Percentiles rank a stretch among this genome's conserved stretches.
Conservation (phyloP, 768 basidiomycete genomes). For the Mycena galericulata region DNA sequence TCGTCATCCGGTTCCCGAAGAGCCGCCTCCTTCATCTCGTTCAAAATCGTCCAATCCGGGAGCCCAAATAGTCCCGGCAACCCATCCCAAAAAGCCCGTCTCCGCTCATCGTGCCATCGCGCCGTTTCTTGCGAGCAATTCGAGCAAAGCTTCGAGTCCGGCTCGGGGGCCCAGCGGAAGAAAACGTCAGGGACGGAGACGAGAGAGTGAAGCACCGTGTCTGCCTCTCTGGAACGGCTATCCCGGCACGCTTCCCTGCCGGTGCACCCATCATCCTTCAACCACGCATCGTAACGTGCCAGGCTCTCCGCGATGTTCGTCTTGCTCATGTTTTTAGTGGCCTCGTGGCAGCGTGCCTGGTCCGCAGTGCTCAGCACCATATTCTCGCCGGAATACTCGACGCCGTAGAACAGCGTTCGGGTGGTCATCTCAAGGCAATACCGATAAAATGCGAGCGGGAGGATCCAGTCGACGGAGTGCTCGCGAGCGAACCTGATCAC, state of each 20-base stretch:
- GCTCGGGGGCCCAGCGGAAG: neutral
- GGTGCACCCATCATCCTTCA: slow-evolving; percentile 5
- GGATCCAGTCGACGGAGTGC: slow-evolving; percentile 10
- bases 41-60: slow-evolving; percentile 6
- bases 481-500: slow-evolving; percentile 8
- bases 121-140: neutral
- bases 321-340: neutral
- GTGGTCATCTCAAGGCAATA: no score
- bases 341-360: neutral
- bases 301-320: neutral
- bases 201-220: neutral
- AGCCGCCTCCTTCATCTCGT: neutral
- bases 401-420: no score
- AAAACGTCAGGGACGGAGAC: neutral
- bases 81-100: neutral
- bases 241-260: neutral
- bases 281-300: neutral
- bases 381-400: neutral
- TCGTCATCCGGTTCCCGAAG: neutral
- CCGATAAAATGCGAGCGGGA: slow-evolving; percentile 13
- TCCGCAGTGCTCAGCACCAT: neutral
- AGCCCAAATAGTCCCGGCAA: slow-evolving; percentile 11
- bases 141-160: neutral
- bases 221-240: neutral
- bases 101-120: neutral